Evolutionary conservation across 2,329 filamentous ascomycete species (phyloP).

Genomic region (Monilinia laxa): DNA sequence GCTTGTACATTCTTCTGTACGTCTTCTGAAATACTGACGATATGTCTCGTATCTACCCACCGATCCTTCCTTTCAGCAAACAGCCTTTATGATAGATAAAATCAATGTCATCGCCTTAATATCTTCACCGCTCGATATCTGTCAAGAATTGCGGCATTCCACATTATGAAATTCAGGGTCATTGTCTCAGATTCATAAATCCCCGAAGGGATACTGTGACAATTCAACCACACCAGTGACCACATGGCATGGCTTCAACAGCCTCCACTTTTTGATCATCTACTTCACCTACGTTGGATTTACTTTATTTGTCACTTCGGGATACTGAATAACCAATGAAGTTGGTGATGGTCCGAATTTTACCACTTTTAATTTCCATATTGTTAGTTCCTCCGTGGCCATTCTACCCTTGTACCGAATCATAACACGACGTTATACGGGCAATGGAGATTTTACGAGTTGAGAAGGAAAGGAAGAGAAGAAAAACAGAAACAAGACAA

Average conservation of each 20-base stretch:
- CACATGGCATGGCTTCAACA: constrained; percentile 10
- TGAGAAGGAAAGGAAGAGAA: not conserved
- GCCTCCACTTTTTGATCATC: not conserved
- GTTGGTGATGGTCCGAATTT: not conserved
- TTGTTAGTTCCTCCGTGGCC: not conserved
- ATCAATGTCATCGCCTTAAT: not conserved
- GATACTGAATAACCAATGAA: not conserved
- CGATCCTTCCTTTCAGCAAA: not conserved
- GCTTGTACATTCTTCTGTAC: not conserved
- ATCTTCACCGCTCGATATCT: constrained; percentile 16
- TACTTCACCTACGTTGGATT: not conserved
- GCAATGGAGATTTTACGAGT: constrained; percentile 1
- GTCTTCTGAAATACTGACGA: not conserved
- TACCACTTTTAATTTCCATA: constrained; percentile 18
- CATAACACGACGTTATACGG: not conserved
- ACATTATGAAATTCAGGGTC: constrained; percentile 19
- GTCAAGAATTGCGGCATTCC: constrained; percentile 11
- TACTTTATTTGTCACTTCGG: constrained; percentile 15
- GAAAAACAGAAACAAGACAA: too few species aligned
- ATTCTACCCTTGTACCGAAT: constrained; percentile 3
- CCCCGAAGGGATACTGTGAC: not conserved
- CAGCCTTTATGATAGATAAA: not conserved
- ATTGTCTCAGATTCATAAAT: constrained; percentile 18
- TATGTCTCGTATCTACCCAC: not conserved
- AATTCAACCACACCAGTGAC: not conserved